A percentile compares a stretch with the other conserved stretches of the same genome.
Evolutionary conservation across 352 stramenopile genomes (phyloP).

Genomic region (Phytophthora foliorum): DNA sequence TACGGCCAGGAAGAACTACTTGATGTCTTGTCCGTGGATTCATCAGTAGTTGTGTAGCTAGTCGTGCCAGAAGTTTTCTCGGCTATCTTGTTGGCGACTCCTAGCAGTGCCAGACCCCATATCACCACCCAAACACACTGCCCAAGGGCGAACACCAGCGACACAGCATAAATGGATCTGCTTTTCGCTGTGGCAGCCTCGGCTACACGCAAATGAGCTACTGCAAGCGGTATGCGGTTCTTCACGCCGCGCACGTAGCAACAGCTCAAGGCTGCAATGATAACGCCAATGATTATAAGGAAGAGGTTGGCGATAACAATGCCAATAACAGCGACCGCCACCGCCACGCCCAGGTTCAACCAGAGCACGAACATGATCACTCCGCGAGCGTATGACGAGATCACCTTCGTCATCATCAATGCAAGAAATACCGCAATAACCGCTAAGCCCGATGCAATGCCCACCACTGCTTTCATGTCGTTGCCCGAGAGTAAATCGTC

Average conservation of each 20-base stretch:
- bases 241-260: slow-evolving; percentile 82
- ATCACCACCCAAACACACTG: slow-evolving; percentile 90
- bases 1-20: slow-evolving; percentile 16
- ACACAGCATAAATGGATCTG: slow-evolving; percentile 74
- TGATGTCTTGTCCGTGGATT: slow-evolving; percentile 9
- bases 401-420: slow-evolving; percentile 70
- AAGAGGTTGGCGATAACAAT: slow-evolving; percentile 60
- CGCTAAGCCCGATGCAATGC: slow-evolving; percentile 46
- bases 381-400: slow-evolving; percentile 60
- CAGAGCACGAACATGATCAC: slow-evolving; percentile 84
- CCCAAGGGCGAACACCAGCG: slow-evolving; percentile 84
- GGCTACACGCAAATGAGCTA: slow-evolving; percentile 89
- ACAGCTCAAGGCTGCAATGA: slow-evolving; percentile 63
- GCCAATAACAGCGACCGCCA: slow-evolving; percentile 56
- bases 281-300: slow-evolving; percentile 49
- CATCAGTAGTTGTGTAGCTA: background rate
- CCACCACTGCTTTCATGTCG: slow-evolving; percentile 56
- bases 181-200: slow-evolving; percentile 90
- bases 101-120: slow-evolving; percentile 83
- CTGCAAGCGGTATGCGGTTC: slow-evolving; percentile 93
- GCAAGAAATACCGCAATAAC: slow-evolving; percentile 36
- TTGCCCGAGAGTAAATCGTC: slow-evolving; percentile 44
- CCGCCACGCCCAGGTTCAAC: slow-evolving; percentile 69
- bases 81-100: slow-evolving; percentile 73
- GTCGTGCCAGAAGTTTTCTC: slow-evolving; percentile 23